Conservation (phyloP, 2,329 filamentous ascomycete genomes). For the Nemania sp. region DNA sequence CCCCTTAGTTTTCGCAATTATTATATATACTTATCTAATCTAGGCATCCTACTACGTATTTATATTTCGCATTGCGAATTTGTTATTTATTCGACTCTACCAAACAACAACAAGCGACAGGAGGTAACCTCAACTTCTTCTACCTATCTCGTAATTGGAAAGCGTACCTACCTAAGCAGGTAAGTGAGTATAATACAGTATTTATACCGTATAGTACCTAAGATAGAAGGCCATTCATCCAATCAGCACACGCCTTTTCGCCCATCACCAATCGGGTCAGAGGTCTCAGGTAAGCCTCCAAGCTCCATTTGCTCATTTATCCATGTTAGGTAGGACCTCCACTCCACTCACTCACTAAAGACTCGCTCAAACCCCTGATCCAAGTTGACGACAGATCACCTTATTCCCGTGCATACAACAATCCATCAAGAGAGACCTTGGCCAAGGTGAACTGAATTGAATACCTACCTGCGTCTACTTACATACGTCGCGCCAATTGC, state of each 20-base stretch:
- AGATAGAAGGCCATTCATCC: not conserved
- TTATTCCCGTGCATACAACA: slow-evolving; percentile 22
- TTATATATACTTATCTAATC: not conserved
- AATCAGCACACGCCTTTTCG: slow-evolving; percentile 13
- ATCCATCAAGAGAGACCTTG: not conserved
- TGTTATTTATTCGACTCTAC: too few relatives aligned
- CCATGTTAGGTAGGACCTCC: slow-evolving; percentile 7
- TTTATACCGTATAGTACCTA: not conserved
- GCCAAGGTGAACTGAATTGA: not conserved
- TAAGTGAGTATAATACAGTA: too few relatives aligned
- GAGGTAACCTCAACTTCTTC: too few relatives aligned
- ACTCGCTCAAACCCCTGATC: slow-evolving; percentile 34
- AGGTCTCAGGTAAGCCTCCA: not conserved
- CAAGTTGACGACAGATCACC: slow-evolving; percentile 41
- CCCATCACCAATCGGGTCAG: not conserved
- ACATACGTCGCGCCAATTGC: not conserved
- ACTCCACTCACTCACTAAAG: slow-evolving; percentile 26
- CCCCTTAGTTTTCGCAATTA: too few relatives aligned
- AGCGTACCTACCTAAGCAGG: too few relatives aligned
- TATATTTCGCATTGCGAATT: too few relatives aligned
- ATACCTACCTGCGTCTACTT: too few relatives aligned
- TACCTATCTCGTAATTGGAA: too few relatives aligned
- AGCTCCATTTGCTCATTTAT: slow-evolving; percentile 5
- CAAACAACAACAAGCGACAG: too few relatives aligned
- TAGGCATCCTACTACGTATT: too few relatives aligned